Evolutionary conservation across 2,329 filamentous ascomycete species (phyloP).

Genomic region (Amylocarpus encephaloides): DNA sequence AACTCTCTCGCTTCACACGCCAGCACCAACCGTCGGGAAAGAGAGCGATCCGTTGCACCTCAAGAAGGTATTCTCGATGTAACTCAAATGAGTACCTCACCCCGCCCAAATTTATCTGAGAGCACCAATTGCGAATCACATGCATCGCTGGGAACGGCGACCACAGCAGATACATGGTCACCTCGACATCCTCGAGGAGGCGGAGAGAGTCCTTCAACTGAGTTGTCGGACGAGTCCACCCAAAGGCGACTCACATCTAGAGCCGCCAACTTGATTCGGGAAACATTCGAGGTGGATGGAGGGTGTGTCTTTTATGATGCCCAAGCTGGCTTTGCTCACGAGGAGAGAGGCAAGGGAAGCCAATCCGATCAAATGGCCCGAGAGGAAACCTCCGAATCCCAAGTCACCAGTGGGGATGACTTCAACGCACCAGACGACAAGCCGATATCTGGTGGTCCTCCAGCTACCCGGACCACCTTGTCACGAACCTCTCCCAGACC

Average conservation of each 20-base stretch:
- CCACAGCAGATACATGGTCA: slow-evolving; percentile 14
- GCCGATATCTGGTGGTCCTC: neutral
- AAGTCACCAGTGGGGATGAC: slow-evolving; percentile 16
- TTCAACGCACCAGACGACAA: slow-evolving; percentile 3
- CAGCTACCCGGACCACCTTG: neutral
- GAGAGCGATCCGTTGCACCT: slow-evolving; percentile 20
- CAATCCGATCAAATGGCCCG: neutral
- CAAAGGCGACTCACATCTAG: slow-evolving; percentile 28
- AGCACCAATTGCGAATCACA: slow-evolving; percentile 15
- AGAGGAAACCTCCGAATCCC: slow-evolving; percentile 15
- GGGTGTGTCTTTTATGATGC: slow-evolving; percentile 31
- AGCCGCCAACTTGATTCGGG: slow-evolving; percentile 30
- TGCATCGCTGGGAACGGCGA: slow-evolving; percentile 11
- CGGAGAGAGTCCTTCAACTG: slow-evolving; percentile 13
- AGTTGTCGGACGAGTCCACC: slow-evolving; percentile 23
- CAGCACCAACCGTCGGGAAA: slow-evolving; percentile 22
- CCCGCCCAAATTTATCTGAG: slow-evolving; percentile 13
- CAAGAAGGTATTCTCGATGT: too few relatives aligned
- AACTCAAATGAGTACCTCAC: neutral
- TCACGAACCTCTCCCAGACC: neutral
- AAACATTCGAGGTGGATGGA: slow-evolving; percentile 31
- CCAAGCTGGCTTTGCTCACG: slow-evolving; percentile 25
- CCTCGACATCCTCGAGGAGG: slow-evolving; percentile 9
- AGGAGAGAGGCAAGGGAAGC: slow-evolving; percentile 7
- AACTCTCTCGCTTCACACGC: slow-evolving; percentile 8